These are phyloP conservation scores for Fusarium heterosporum DNA, from an alignment of 2,329 filamentous ascomycete species.

Conservation along the genomic window DNA sequence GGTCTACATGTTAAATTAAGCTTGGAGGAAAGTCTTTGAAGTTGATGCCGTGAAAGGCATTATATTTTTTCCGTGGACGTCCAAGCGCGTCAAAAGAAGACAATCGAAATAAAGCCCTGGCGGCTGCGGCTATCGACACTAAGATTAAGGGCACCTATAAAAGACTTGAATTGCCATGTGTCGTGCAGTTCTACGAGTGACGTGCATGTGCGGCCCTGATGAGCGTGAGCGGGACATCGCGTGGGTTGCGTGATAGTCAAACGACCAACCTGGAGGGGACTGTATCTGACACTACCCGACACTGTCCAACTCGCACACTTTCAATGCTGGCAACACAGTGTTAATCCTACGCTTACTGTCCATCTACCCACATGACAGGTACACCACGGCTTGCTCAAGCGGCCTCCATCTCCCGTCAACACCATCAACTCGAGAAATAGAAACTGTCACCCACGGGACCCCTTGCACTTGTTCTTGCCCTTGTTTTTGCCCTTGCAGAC, in stretches of 20 bases:
- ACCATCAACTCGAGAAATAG: slow-evolving; percentile 31
- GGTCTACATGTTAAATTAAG: not conserved
- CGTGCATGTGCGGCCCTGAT: slow-evolving; percentile 40
- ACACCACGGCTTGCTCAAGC: slow-evolving; percentile 26
- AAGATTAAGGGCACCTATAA: slow-evolving; percentile 24
- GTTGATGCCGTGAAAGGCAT: not conserved
- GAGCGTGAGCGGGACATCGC: slow-evolving; percentile 37
- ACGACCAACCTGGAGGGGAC: slow-evolving; percentile 38
- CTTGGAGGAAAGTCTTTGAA: slow-evolving; percentile 17
- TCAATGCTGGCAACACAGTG: not conserved
- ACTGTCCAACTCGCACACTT: not conserved
- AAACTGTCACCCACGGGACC: slow-evolving; percentile 38
- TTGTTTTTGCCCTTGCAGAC: slow-evolving; percentile 20
- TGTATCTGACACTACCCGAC: rapidly evolving
- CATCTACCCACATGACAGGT: slow-evolving; percentile 22
- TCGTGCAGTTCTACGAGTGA: slow-evolving; percentile 41
- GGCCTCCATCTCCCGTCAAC: slow-evolving; percentile 30
- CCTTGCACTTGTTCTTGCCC: slow-evolving; percentile 36
- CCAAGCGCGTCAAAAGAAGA: slow-evolving; percentile 27
- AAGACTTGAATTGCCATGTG: slow-evolving; percentile 21
- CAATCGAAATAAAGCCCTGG: slow-evolving; percentile 4
- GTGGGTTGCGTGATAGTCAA: slow-evolving; percentile 37
- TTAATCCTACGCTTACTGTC: rapidly evolving
- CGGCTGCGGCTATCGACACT: slow-evolving; percentile 17
- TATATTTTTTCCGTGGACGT: not conserved